Base-by-base conservation (phyloP, 768 basidiomycete species). In the Glaciozyma martinii region DNA sequence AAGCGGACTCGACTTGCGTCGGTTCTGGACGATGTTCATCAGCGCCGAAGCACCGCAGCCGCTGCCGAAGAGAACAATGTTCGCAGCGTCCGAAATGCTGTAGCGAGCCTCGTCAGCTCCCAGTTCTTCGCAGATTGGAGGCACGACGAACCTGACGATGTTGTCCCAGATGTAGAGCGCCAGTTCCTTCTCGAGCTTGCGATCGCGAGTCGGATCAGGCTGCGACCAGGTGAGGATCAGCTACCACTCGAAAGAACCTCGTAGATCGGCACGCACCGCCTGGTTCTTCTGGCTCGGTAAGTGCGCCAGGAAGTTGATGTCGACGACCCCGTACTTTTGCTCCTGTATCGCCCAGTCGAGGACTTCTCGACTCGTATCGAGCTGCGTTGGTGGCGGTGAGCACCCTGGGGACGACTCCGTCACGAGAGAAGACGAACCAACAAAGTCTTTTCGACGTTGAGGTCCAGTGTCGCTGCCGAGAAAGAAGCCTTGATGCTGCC, bases 161-260 rank as follows among this genome's bases (percentile, higher is more conserved):
- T 97, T 94, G 76, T 98, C 94, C 95, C 95, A 99, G 16, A 98
- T 76, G 75, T 97, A 94, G 5, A 81, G 80, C 63, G 94, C 75
- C 29, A 93, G 77, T 33, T 87, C 83, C 56, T 74, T 71, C 75
- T 74, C 76, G 62, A 59, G 57, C 29, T 65, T 69, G 29, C 40
- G 66, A 66, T 72, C 71, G 66, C 66, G 56, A 37, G 42, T 50
- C 3, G 61, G 66, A 58, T 72, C 71, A 46, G 52, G 66, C 75
- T 61, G 52, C 29, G 30, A 42, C 44, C 32, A 43, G 58, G 81
- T 79, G 55, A 80, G 70, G 21, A 77, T 66, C 68, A 64, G 43
- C 80, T 77, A 81, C 81, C 33, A 47, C 37, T 50, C 27, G 52
- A 54, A 56, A 53, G 49, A 54, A 15, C 23, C 44, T 44, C 43